Evolutionary conservation across 441 rosid genomes (phyloP).

Genomic region (Brassica balearica): DNA sequence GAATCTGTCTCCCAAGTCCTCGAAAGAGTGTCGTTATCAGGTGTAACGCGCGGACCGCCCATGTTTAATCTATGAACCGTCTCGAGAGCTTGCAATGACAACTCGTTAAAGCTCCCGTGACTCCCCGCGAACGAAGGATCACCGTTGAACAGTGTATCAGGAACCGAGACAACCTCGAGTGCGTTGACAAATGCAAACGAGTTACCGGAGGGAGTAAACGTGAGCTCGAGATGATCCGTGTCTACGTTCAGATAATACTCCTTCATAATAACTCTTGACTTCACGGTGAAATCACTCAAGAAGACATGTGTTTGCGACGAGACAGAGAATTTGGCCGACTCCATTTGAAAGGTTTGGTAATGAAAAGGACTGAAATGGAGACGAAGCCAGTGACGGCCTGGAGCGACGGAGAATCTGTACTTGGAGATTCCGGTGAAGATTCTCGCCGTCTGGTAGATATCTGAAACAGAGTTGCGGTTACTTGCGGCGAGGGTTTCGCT

Average conservation of each 20-base stretch:
- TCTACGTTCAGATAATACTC: slow-evolving; percentile 67
- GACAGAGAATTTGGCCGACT: slow-evolving; percentile 59
- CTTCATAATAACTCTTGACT: slow-evolving; percentile 45
- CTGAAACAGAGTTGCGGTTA: slow-evolving; percentile 49
- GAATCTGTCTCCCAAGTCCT: slow-evolving; percentile 77
- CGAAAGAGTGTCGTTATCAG: slow-evolving; percentile 66
- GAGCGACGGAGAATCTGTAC: slow-evolving; percentile 59
- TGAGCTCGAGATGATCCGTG: slow-evolving; percentile 56
- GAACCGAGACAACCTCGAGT: slow-evolving; percentile 75
- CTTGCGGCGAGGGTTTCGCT: slow-evolving; percentile 39
- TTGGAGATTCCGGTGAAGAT: slow-evolving; percentile 59
- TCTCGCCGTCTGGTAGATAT: slow-evolving; percentile 72
- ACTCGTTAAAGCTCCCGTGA: slow-evolving; percentile 48
- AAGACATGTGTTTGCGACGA: slow-evolving; percentile 57
- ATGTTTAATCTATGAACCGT: slow-evolving; percentile 71
- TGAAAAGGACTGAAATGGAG: slow-evolving; percentile 74
- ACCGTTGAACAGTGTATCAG: slow-evolving; percentile 55
- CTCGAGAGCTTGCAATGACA: slow-evolving; percentile 62
- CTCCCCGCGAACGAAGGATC: slow-evolving; percentile 43
- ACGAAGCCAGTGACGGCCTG: slow-evolving; percentile 81
- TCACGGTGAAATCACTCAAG: slow-evolving; percentile 51
- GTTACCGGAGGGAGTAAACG: slow-evolving; percentile 53
- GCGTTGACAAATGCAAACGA: slow-evolving; percentile 80
- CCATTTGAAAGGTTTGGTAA: slow-evolving; percentile 54
- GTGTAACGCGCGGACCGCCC: slow-evolving; percentile 66